Base-by-base conservation (phyloP, 2,329 filamentous ascomycete genomes). In the Biscogniauxia sp. region DNA sequence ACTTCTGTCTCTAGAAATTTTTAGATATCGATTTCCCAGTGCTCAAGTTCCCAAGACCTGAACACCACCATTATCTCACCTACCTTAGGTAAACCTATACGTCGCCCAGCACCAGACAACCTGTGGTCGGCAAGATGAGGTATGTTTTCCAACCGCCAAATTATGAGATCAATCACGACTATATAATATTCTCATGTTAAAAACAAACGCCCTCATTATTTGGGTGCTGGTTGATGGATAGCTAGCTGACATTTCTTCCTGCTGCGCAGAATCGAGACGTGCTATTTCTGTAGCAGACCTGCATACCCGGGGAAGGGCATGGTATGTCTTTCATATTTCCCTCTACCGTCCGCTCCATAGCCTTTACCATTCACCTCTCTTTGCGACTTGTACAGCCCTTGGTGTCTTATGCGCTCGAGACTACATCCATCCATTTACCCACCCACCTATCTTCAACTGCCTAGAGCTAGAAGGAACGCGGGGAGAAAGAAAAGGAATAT, bases 201-300 rank as follows among this genome's bases (percentile, higher is more conserved):
- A 23, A 23, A 32, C 4, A 13, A 32, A 32, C 23, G 23, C 2
- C 2, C 23, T 32, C 11, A 45, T 45, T 2, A 13, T 3, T 45
- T 45, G 37, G 13, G 15, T 45, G 15, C 37, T 45, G 7, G 7
- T 8, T 32, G 11, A 8, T 32, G 6, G 28, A 23, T 45, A 11
- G 11, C 11, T 45, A 3, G 66, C 65, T 60, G 25, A 58, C 20
- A 28, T 19, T 28, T 57, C 53, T 13, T 28, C 20, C 20, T 58
- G 53, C 50, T 50, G 52, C 54, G 56, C 62, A 82, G 82, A 74
- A 80, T 85, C 70, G 87, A 89, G 75, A 88, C 84, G 54, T 91
- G 88, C 75, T 88, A 88, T 73, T 90, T 91, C 75, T 91, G 88
- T 76, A 88, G 85, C 64, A 82, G 84, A 64, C 88, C 88, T 55